A percentile compares a stretch with the other conserved stretches of the same genome.
These are phyloP conservation scores for Penicillium fuscoglaucum DNA, from an alignment of 2,329 filamentous ascomycete genomes.

Conservation along the genomic window DNA sequence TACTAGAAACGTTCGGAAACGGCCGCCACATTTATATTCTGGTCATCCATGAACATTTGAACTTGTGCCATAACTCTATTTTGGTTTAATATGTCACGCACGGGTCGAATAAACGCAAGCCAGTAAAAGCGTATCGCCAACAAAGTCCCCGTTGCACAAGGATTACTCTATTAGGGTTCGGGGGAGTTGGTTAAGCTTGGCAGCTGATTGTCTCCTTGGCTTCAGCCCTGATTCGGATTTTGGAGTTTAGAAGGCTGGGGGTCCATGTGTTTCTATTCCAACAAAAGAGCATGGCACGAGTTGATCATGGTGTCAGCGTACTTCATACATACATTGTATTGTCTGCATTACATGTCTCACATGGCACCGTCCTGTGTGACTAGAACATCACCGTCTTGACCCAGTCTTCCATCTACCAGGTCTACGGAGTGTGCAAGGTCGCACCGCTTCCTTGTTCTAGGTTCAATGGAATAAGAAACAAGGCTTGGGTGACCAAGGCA, in stretches of 20 bases:
- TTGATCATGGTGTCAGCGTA: conserved; percentile 7
- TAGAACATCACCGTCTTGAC: conserved; percentile 15
- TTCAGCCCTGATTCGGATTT: conserved; percentile 3
- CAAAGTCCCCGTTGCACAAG: conserved; percentile 27
- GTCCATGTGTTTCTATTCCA: conserved; percentile 10
- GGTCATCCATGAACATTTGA: neutral
- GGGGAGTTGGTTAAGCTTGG: conserved; percentile 30
- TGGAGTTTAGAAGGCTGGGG: neutral
- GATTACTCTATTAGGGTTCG: conserved; percentile 23
- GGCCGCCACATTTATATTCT: neutral
- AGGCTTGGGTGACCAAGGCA: neutral
- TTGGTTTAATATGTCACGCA: conserved; percentile 12
- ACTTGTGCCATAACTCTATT: neutral
- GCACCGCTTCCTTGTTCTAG: conserved; percentile 10
- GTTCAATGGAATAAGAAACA: conserved; percentile 1
- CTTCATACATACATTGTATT: conserved; percentile 9
- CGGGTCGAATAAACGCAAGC: conserved; percentile 15
- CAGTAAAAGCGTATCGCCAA: conserved; percentile 37
- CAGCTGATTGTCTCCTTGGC: conserved; percentile 17
- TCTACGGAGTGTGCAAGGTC: conserved; percentile 17
- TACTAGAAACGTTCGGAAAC: neutral
- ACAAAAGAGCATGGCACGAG: conserved; percentile 9
- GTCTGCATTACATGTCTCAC: conserved; percentile 34
- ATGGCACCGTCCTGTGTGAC: conserved; percentile 21
- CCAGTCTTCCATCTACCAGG: conserved; percentile 23